phyloP scores from a whole-genome alignment of 2,329 filamentous ascomycete genomes.

The Alternaria novae-zelandiae region DNA sequence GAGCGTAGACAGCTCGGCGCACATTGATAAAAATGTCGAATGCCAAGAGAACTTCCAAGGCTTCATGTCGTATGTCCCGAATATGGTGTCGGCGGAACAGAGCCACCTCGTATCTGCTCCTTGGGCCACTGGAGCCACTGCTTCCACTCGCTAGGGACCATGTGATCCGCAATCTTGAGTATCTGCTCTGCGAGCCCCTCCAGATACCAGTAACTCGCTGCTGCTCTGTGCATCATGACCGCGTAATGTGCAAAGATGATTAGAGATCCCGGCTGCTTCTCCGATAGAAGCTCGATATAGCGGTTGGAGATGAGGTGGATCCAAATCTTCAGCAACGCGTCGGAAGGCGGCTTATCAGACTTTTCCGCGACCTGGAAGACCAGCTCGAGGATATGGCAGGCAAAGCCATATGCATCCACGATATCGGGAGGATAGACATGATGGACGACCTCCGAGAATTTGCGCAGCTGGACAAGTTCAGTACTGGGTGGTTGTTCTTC shows the following conservation, averaged over 20 bases:
- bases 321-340: slow-evolving; percentile 37
- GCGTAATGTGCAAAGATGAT: slow-evolving; percentile 48
- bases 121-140: slow-evolving; percentile 39
- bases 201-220: slow-evolving; percentile 35
- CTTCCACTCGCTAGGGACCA: slow-evolving; percentile 35
- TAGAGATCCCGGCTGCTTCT: slow-evolving; percentile 40
- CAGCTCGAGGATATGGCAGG: slow-evolving; percentile 30
- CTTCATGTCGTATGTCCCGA: slow-evolving; percentile 8
- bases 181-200: slow-evolving; percentile 34
- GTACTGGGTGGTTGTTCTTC: slow-evolving; percentile 23
- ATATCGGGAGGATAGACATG: slow-evolving; percentile 39
- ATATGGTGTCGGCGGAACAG: background rate
- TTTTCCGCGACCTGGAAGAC: slow-evolving; percentile 24
- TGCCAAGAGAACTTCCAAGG: background rate
- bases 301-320: slow-evolving; percentile 30
- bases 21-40: background rate
- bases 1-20: background rate
- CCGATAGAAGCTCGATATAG: slow-evolving; percentile 37
- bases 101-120: slow-evolving; percentile 23
- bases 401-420: slow-evolving; percentile 32
- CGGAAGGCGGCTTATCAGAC: slow-evolving; percentile 25
- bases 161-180: slow-evolving; percentile 27
- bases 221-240: slow-evolving; percentile 34
- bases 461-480: slow-evolving; percentile 31
- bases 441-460: slow-evolving; percentile 31